These are phyloP conservation scores for Cladosporium sp. DNA, from an alignment of 2,329 filamentous ascomycete species.

Conservation along the genomic window DNA sequence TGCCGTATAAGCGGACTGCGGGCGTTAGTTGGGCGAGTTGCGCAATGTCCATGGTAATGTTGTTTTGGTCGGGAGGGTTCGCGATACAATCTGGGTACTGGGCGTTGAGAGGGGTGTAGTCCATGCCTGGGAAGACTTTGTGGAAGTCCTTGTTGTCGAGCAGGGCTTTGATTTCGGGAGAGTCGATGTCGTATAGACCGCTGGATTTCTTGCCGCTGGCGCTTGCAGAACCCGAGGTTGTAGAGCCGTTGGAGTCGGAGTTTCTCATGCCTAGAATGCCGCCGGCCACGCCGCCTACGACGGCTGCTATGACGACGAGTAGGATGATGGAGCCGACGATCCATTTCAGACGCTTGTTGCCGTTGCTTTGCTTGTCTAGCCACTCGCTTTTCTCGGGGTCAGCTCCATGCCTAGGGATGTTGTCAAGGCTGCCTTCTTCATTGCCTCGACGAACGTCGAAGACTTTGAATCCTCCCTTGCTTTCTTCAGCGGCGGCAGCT, in stretches of 20 bases:
- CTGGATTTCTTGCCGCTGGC: constrained; percentile 37
- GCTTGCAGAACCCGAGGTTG: constrained; percentile 17
- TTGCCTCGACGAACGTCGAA: constrained; percentile 44
- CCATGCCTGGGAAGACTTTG: constrained; percentile 91
- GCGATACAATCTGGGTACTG: constrained; percentile 81
- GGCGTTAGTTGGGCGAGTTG: constrained; percentile 88
- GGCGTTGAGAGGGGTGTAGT: constrained; percentile 87
- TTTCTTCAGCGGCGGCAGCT: neutral
- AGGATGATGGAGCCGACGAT: constrained; percentile 61
- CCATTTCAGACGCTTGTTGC: constrained; percentile 64
- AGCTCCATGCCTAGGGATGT: constrained; percentile 34
- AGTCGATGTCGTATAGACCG: constrained; percentile 65
- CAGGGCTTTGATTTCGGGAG: constrained; percentile 71
- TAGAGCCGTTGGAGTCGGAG: constrained; percentile 17
- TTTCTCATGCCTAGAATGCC: constrained; percentile 58
- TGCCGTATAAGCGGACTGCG: constrained; percentile 83
- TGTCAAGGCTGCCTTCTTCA: constrained; percentile 34
- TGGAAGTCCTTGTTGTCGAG: constrained; percentile 77
- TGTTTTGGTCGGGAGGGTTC: constrained; percentile 83
- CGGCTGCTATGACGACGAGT: constrained; percentile 62
- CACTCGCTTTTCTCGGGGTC: constrained; percentile 61
- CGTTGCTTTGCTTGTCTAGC: constrained; percentile 55
- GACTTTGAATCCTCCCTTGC: constrained; percentile 18
- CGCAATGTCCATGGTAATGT: constrained; percentile 85
- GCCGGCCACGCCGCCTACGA: constrained; percentile 70